Evolutionary conservation across 257 asterid genomes (phyloP).

Genomic region (Jasminum sambac): DNA sequence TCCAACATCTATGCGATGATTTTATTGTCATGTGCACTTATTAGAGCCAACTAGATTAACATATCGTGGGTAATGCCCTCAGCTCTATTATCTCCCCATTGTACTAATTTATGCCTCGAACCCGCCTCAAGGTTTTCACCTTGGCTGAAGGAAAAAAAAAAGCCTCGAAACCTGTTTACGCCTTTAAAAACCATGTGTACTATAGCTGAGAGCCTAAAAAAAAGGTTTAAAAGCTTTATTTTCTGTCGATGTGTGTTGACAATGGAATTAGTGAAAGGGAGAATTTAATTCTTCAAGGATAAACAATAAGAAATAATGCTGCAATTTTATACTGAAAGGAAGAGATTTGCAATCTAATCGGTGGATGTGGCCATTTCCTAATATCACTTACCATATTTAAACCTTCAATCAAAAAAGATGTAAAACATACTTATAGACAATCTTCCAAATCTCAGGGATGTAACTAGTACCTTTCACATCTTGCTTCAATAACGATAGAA

Average conservation of each 20-base stretch:
- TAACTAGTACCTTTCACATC: slow-evolving; percentile 68
- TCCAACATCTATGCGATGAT: neutral
- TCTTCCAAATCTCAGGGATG: slow-evolving; percentile 17
- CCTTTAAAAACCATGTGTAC: too few species aligned
- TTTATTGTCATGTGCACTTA: neutral
- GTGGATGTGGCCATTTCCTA: neutral
- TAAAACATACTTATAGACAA: slow-evolving; percentile 10
- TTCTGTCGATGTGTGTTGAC: neutral
- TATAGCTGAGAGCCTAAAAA: slow-evolving; percentile 1
- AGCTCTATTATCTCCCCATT: neutral
- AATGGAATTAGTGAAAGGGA: slow-evolving; percentile 7
- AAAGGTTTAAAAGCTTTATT: neutral
- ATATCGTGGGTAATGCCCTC: neutral
- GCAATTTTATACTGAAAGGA: neutral
- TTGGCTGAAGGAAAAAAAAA: too few species aligned
- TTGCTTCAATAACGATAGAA: slow-evolving; percentile 85
- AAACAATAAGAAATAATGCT: neutral
- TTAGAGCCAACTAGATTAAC: slow-evolving; percentile 7
- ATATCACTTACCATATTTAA: neutral
- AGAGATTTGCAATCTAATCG: neutral
- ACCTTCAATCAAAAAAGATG: slow-evolving; percentile 16
- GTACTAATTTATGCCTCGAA: too few species aligned
- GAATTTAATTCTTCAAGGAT: slow-evolving; percentile 1
- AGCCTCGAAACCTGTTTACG: too few species aligned
- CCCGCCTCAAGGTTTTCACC: too few species aligned